Evolutionary conservation across 257 asterid genomes (phyloP), one percentile per base, ranked within the genome.

Genomic region (Jasminum sambac): DNA sequence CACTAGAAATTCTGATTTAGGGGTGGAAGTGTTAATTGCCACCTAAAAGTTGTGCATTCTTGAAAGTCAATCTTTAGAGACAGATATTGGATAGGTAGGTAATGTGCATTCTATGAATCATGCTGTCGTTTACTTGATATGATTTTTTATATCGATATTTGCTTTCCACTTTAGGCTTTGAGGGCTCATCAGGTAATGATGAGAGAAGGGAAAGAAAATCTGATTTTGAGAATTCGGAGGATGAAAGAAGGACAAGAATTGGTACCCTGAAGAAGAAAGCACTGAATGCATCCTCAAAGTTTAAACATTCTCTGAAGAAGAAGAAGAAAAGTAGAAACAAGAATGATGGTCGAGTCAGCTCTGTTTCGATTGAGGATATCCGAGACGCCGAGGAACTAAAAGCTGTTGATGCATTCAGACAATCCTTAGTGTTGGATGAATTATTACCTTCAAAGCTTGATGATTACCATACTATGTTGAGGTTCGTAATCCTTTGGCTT

Each of bases 221-320:
- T 64, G 96, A 90, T 81, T 88, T 88, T 74, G 96, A 90, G 81
- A 86, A 85, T 72, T 90, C 96, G 2, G 96, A 90, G 86, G 96
- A 90, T 71, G 96, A 90, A 71, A 86, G 96, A 57, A 88, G 83
- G 86, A 80, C 96, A 14, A 86, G 85, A 76, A 90, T 90, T 66
- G 85, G 96, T 77, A 11, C 87, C 19, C 72, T 90, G 80, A 90
- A 90, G 77, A 90, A 90, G 96, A 90, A 88, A 82, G 96, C 96
- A 66, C 70, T 90, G 42, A 76, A 90, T 79, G 96, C 96, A 48
- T 90, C 96, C 26, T 79, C 96, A 5, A 90, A 90, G 78, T 85
- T 90, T 79, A 90, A 86, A 82, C 96, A 88, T 71, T 80, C 96
- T 74, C 93, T 90, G 66, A 90, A 88, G 93, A 90, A 90, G 93